These are phyloP conservation scores for Bondarzewia mesenterica DNA, from an alignment of 1,284 basidiomycete species.

Conservation along the genomic window DNA sequence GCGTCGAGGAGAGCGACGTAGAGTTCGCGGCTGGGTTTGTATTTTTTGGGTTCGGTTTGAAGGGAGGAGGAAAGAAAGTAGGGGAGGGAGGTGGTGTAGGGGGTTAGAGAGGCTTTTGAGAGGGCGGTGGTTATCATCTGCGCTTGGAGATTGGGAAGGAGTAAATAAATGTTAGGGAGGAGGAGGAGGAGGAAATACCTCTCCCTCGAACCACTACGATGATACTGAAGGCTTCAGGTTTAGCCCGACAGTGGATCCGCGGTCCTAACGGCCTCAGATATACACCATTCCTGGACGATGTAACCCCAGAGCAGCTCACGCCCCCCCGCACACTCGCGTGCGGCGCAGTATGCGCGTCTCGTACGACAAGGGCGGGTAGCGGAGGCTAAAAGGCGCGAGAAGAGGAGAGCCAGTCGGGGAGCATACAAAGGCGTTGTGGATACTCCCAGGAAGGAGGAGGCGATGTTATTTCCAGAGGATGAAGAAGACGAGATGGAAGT, in stretches of 20 bases:
- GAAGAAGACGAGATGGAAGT: neutral
- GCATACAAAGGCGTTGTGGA: neutral
- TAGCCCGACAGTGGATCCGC: neutral
- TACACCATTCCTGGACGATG: neutral
- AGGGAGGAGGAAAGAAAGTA: constrained; percentile 18
- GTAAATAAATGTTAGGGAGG: too few species aligned
- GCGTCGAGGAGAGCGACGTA: constrained; percentile 20
- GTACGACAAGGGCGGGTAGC: neutral
- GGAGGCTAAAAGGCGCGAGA: neutral
- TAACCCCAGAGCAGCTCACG: neutral
- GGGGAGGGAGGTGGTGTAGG: constrained; percentile 6
- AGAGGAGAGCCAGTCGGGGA: neutral
- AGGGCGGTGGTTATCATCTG: constrained; percentile 23
- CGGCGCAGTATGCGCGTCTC: neutral
- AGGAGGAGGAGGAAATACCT: too few species aligned
- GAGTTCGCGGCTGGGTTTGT: constrained; percentile 21
- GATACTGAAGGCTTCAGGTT: too few species aligned
- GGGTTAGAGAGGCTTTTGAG: constrained; percentile 9
- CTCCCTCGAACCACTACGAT: too few species aligned
- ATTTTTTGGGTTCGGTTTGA: too few species aligned
- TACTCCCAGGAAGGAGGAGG: neutral
- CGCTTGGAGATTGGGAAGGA: too few species aligned
- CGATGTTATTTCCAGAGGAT: neutral
- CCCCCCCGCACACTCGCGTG: neutral
- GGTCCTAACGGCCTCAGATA: neutral